Conservation (phyloP, 306 rosid species). For the Malus sylvestris region DNA sequence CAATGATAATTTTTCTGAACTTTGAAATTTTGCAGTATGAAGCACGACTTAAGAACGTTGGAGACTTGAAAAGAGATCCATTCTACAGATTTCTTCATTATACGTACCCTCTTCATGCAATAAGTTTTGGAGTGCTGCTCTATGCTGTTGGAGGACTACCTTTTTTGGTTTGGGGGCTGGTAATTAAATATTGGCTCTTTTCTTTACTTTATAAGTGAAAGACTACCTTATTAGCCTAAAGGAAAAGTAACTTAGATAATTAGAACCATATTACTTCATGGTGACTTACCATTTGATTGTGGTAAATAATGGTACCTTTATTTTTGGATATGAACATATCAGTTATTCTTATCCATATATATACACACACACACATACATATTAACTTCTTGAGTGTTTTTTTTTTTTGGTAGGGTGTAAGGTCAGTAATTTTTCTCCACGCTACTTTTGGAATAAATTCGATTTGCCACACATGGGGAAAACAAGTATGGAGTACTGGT, state of each 20-base stretch:
- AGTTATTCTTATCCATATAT: too few relatives aligned
- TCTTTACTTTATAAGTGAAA: neutral
- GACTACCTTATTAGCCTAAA: neutral
- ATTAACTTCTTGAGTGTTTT: neutral
- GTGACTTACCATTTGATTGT: neutral
- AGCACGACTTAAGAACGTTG: conserved; percentile 46
- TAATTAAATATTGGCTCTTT: conserved; percentile 12
- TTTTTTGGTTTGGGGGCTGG: conserved; percentile 85
- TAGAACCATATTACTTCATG: neutral
- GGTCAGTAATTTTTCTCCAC: neutral
- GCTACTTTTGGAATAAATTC: conserved; percentile 1
- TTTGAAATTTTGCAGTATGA: conserved; percentile 51
- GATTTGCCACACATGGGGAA: conserved; percentile 10
- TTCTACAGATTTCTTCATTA: conserved; percentile 54
- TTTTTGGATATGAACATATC: too few relatives aligned
- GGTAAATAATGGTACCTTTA: too few relatives aligned
- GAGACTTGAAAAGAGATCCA: conserved; percentile 59
- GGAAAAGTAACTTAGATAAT: neutral
- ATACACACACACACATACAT: neutral
- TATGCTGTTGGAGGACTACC: conserved; percentile 71
- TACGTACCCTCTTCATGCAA: conserved; percentile 59
- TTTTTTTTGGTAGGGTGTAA: neutral
- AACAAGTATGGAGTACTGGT: neutral
- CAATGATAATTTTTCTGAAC: neutral
- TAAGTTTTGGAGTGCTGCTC: conserved; percentile 61